These are phyloP conservation scores for Trichosporon ovoides DNA, from an alignment of 1,284 basidiomycete species.

Conservation along the genomic window DNA sequence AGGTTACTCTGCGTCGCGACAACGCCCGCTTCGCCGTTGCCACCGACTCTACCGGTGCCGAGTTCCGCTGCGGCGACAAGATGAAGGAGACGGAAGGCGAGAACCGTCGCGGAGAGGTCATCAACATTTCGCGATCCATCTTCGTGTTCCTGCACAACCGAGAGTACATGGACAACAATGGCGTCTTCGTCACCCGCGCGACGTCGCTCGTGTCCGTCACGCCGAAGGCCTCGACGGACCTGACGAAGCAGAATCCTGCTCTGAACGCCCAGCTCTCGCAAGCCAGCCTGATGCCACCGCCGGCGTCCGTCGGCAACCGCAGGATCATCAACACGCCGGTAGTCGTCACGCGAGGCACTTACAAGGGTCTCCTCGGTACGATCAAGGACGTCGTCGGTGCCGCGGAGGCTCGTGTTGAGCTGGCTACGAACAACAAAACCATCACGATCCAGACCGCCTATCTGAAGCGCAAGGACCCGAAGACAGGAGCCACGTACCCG, in stretches of 20 bases:
- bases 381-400: constrained; percentile 91
- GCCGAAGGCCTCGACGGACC: constrained; percentile 68
- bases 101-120: constrained; percentile 83
- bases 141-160: constrained; percentile 93
- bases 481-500: constrained; percentile 50
- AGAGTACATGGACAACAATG: constrained; percentile 82
- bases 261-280: constrained; percentile 49
- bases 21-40: constrained; percentile 74
- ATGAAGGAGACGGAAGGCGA: constrained; percentile 91
- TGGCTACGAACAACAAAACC: constrained; percentile 84
- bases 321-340: constrained; percentile 76
- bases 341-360: constrained; percentile 75
- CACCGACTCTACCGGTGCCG: constrained; percentile 79
- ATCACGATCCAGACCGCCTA: constrained; percentile 79
- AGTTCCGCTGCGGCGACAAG: constrained; percentile 69
- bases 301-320: constrained; percentile 59
- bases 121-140: constrained; percentile 93
- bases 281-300: constrained; percentile 55
- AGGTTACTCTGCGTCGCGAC: constrained; percentile 86
- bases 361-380: constrained; percentile 85
- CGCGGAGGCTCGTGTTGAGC: constrained; percentile 77
- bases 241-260: constrained; percentile 95
- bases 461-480: constrained; percentile 64
- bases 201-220: constrained; percentile 74
- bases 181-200: constrained; percentile 77